Evolutionary conservation across 306 rosid genomes (phyloP), one percentile per base, ranked within the genome.

Genomic region (Gleditsia sinensis): DNA sequence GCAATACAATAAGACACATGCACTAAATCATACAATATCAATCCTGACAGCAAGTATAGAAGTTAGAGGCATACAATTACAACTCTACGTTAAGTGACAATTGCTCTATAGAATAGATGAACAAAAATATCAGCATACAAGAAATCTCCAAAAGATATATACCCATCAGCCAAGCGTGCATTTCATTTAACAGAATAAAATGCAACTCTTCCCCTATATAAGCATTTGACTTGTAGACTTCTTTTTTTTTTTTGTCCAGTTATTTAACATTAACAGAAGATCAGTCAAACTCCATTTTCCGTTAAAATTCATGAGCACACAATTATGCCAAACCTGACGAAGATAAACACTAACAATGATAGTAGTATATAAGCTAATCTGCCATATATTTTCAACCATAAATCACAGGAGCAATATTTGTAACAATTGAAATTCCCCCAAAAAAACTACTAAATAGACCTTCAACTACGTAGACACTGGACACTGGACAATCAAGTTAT

Each of bases 221-320:
- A 51, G 67, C 17, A 14, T 7, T 13, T n/a, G 60, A 70, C 36
- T 54, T 16, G 57, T 39, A 59, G 57, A 28, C 39, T 27, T 17
- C 43, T 43, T 19, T 49, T 49, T 17, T 49, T 50, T 19, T 56
- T 71, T 60, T 19, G 4, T 20, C 25, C 9, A 61, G 24, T 10
- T 66, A 20, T 27, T 20, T 45, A 54, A 74, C 59, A 78, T 30
- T 57, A 62, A 63, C 61, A 25, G 11, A 34, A 16, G 70, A 58
- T 39, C 69, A 9, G 39, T 62, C 30, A 66, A 49, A 56, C 46
- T 64, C 62, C 62, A 70, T 64, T 56, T 72, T 69, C 59, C 9
- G 17, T 32, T 25, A 13, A 40, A 6, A 0, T 40, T 10, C 65
- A 40, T 39, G 40, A 71, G 28, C 42, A 21, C 28, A 19, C 19